These are phyloP conservation scores for Pontederia crassipes DNA, from an alignment of 176 grass and related monocot species.

Conservation along the genomic window DNA sequence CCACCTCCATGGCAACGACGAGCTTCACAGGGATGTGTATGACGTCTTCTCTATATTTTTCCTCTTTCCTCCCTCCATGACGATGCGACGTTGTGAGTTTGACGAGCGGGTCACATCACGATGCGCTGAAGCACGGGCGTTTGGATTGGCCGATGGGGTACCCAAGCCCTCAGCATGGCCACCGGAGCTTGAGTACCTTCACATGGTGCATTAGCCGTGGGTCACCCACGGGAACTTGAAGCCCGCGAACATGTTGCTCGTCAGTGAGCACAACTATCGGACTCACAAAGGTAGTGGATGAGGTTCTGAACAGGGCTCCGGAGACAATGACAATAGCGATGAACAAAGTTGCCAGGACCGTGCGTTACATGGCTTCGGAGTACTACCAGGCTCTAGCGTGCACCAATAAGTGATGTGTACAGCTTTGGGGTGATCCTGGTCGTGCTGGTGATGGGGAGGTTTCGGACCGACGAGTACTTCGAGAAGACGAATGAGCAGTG, in stretches of 20 bases:
- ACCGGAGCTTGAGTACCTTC: conserved; percentile 69
- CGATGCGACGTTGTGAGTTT: no score
- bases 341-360: conserved; percentile 51
- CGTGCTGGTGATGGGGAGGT: conserved; percentile 62
- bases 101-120: conserved; percentile 43
- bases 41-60: no score
- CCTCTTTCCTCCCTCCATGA: no score
- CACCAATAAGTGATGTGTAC: conserved; percentile 78
- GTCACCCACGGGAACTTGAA: conserved; percentile 84
- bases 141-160: conserved; percentile 49
- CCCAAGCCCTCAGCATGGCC: conserved; percentile 47
- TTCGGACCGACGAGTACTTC: conserved; percentile 61
- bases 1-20: no score
- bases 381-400: conserved; percentile 67
- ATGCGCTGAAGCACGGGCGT: conserved; percentile 15
- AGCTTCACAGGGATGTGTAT: no score
- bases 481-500: conserved; percentile 47
- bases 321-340: conserved; percentile 4
- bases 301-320: neutral
- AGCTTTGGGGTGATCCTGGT: conserved; percentile 86
- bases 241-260: conserved; percentile 81
- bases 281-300: conserved; percentile 54
- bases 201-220: conserved; percentile 46
- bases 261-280: conserved; percentile 62
- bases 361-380: conserved; percentile 87